These are phyloP conservation scores for Ogataea allantospora DNA, from an alignment of 805 yeast species.

Conservation along the genomic window DNA sequence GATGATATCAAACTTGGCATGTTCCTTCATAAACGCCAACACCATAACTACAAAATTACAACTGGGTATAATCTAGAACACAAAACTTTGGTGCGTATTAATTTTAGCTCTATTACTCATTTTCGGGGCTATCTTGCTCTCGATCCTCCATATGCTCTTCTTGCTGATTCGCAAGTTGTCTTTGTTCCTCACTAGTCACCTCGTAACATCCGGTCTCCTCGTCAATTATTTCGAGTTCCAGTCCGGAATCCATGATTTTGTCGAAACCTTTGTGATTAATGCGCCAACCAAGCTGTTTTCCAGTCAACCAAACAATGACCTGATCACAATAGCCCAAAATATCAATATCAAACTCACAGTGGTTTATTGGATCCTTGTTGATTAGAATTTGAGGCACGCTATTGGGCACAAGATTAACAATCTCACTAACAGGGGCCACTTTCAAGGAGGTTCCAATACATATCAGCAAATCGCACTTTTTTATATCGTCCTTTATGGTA, in stretches of 20 bases:
- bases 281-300: conserved; percentile 53
- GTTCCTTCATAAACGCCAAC: conserved; percentile 22
- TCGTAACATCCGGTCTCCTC: conserved; percentile 14
- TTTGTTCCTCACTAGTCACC: no score
- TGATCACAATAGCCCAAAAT: conserved; percentile 83
- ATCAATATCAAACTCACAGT: conserved; percentile 75
- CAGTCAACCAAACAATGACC: conserved; percentile 63
- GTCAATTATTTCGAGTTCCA: conserved; percentile 34
- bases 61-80: no score
- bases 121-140: no score
- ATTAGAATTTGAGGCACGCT: conserved; percentile 80
- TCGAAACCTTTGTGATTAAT: conserved; percentile 54
- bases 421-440: conserved; percentile 89
- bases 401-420: conserved; percentile 70
- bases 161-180: no score
- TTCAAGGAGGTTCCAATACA: conserved; percentile 90
- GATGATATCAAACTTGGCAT: conserved; percentile 51
- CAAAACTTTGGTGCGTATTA: no score
- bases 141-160: no score
- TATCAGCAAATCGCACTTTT: conserved; percentile 70
- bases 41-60: no score
- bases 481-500: conserved; percentile 54
- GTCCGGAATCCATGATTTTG: conserved; percentile 33
- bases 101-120: no score
- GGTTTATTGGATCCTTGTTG: conserved; percentile 71